Percentiles rank a stretch among this genome's conserved stretches.
Evolutionary conservation across 139 green algal species (phyloP).

Genomic region (Bryopsis sp.): DNA sequence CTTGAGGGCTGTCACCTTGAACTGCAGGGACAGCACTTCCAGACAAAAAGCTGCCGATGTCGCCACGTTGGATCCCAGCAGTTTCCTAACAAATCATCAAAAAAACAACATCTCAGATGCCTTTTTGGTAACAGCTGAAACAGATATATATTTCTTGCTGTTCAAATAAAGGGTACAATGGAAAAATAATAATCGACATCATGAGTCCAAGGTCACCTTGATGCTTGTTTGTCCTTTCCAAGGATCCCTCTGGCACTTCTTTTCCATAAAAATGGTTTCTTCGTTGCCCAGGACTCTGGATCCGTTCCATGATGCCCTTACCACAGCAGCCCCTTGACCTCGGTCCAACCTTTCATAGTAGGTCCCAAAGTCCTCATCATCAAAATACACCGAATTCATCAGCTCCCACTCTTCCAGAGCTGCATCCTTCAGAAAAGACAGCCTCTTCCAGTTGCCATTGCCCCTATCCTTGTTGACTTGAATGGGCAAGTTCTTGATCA

Average conservation of each 20-base stretch:
- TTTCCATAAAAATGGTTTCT: constrained; percentile 66
- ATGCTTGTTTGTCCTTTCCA: constrained; percentile 54
- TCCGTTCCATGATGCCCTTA: constrained; percentile 56
- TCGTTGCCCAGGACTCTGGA: constrained; percentile 5
- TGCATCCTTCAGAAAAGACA: constrained; percentile 10
- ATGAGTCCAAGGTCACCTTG: constrained; percentile 45
- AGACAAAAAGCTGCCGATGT: constrained; percentile 24
- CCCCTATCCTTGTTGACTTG: constrained; percentile 45
- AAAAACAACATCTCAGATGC: no score
- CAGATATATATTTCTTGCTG: no score
- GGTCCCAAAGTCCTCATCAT: constrained; percentile 39
- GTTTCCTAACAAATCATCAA: constrained; percentile 23
- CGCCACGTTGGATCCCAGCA: not conserved
- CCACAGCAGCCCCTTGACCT: constrained; percentile 43
- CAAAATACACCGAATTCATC: constrained; percentile 59
- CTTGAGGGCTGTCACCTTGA: not conserved
- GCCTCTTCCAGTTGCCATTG: constrained; percentile 15
- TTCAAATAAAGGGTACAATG: no score
- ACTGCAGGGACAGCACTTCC: constrained; percentile 17
- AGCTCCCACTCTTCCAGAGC: constrained; percentile 9
- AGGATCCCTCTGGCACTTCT: constrained; percentile 64
- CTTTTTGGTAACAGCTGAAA: no score
- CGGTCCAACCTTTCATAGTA: constrained; percentile 53
- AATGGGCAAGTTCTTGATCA: constrained; percentile 65
- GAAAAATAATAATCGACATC: no score